Base-by-base conservation (phyloP, 345 rosid genomes). In the Hibiscus syriacus region DNA sequence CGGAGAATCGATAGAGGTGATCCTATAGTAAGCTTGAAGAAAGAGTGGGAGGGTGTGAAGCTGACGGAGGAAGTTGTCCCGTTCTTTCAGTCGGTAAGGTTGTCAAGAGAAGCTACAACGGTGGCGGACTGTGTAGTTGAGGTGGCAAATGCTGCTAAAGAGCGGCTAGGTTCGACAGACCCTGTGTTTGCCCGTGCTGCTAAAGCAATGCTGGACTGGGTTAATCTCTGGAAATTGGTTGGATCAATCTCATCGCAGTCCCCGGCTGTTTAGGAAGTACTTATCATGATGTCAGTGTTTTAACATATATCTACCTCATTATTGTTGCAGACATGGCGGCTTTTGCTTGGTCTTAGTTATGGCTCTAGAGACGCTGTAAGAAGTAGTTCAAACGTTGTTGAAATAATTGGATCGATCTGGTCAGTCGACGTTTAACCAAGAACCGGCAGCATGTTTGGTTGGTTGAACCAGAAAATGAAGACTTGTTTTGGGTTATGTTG, bases 41-140 rank as follows among this genome's bases (percentile, higher is more conserved):
- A 93, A 70, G 96, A 93, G 72, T 93, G 98, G 98, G 92, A 90
- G 81, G 97, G 97, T 8, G 85, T 93, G 81, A 93, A 86, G 84
- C 84, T 83, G 75, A 90, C 87, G 97, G 98, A 93, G 84, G 90
- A 86, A 67, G 83, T 90, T 36, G 86, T 90, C 29, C 90, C 95
- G 0, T 89, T 89, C 82, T 90, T 94, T 60, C 91, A 87, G 83
- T 79, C 90, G 0, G 25, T 91, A 64, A 85, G 81, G 68, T 60
- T 89, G 77, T 77, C 95, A 0, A 61, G n/a, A 70, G 73, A 84
- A 38, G 90, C 87, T 16, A 56, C 79, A 13, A 87, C 76, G 17
- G 82, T 85, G 13, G 95, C 82, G 75, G 95, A 87, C 62, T 90
- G 92, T 67, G 80, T 91, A 65, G 71, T 72, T 41, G 95, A 86